Evolutionary conservation across 345 rosid species (phyloP).

Genomic region (Rhodamnia rubescens): DNA sequence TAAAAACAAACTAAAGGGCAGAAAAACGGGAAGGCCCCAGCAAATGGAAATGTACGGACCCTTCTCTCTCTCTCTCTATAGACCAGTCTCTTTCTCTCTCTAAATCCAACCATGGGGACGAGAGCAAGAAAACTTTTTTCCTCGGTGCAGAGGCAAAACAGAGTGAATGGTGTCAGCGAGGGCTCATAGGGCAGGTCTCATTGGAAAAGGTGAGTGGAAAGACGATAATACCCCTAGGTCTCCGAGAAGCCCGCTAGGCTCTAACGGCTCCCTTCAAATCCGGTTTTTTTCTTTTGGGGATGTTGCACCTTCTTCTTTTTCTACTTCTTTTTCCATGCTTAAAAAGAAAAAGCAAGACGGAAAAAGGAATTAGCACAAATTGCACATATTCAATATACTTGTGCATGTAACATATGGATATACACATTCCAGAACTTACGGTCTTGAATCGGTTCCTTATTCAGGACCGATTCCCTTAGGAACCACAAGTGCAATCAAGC

Average conservation of each 20-base stretch:
- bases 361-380: not conserved
- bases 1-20: not conserved
- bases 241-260: not conserved
- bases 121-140: not conserved
- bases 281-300: constrained; percentile 6
- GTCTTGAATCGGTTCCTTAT: not conserved
- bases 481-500: not conserved
- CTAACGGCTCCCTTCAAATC: constrained; percentile 22
- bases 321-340: not conserved
- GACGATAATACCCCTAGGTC: constrained; percentile 17
- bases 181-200: not conserved
- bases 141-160: not conserved
- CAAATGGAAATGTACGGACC: too few relatives aligned
- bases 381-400: too few relatives aligned
- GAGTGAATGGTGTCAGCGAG: not conserved
- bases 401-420: rapidly evolving
- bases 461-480: not conserved
- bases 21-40: too few relatives aligned
- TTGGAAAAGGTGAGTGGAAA: not conserved
- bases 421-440: not conserved
- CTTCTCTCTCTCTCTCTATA: not conserved
- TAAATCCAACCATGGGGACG: not conserved
- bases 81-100: not conserved
- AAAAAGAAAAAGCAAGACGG: not conserved
- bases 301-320: not conserved